Percentiles rank a stretch among this genome's conserved stretches.
These are phyloP conservation scores for Diutina ranongensis DNA, from an alignment of 1,139 yeast genomes.

Conservation along the genomic window DNA sequence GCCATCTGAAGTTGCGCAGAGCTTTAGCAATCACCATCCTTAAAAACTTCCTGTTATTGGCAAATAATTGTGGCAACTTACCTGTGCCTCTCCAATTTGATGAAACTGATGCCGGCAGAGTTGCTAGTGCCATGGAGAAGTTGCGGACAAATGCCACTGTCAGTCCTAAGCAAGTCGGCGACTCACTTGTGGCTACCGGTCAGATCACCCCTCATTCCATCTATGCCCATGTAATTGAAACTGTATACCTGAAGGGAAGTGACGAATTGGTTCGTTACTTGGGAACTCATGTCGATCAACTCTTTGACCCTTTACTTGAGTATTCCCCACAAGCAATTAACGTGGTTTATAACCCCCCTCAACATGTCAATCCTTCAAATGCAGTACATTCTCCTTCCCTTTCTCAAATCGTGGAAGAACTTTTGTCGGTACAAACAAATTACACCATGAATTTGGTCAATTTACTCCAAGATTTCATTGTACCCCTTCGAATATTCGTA, in stretches of 20 bases:
- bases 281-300: conserved; percentile 78
- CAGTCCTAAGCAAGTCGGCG: conserved; percentile 49
- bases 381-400: conserved; percentile 13
- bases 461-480: conserved; percentile 64
- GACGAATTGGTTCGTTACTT: conserved; percentile 62
- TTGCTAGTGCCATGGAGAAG: conserved; percentile 51
- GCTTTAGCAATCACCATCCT: conserved; percentile 69
- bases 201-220: conserved; percentile 43
- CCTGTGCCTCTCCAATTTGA: conserved; percentile 30
- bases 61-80: conserved; percentile 17
- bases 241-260: conserved; percentile 58
- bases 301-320: conserved; percentile 82
- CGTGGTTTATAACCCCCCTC: conserved; percentile 47
- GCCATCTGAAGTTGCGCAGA: conserved; percentile 50
- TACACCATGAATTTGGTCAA: conserved; percentile 62
- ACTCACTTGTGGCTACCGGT: conserved; percentile 40
- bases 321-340: conserved; percentile 86
- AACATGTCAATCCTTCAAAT: conserved; percentile 9
- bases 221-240: conserved; percentile 54
- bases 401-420: conserved; percentile 50
- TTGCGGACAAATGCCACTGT: conserved; percentile 24
- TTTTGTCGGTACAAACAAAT: conserved; percentile 59
- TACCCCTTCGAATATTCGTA: conserved; percentile 67
- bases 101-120: conserved; percentile 69
- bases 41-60: conserved; percentile 52